Percentiles rank a stretch among this genome's conserved stretches.
Conservation (phyloP, 1,284 basidiomycete genomes). For the Cutaneotrichosporon sp. region DNA sequence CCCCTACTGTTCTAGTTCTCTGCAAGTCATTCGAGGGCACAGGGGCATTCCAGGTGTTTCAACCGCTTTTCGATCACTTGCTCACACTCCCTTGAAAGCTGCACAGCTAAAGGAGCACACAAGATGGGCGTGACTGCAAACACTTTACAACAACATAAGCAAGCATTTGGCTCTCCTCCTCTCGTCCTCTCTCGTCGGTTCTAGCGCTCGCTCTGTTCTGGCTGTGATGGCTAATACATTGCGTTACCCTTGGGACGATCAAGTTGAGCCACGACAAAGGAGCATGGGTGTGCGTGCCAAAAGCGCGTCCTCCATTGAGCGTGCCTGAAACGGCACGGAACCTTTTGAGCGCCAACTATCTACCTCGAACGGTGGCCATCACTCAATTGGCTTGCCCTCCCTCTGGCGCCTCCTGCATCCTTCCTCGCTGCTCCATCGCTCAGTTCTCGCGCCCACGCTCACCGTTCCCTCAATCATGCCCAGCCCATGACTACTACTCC, state of each 20-base stretch:
- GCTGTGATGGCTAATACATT: not conserved
- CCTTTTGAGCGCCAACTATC: not conserved
- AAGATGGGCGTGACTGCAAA: not conserved
- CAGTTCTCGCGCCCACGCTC: not conserved
- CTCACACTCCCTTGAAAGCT: not conserved
- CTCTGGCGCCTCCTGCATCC: not conserved
- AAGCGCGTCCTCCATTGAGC: not conserved
- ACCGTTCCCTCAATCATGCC: not conserved
- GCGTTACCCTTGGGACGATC: not conserved
- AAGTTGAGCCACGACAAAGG: not conserved
- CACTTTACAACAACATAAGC: not conserved
- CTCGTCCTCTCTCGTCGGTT: not conserved
- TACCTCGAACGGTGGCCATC: not conserved
- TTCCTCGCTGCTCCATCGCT: not conserved
- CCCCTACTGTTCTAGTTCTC: no score
- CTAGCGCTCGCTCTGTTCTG: not conserved
- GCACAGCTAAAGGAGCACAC: not conserved
- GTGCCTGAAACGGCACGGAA: not conserved
- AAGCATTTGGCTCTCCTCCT: not conserved
- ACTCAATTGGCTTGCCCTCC: not conserved
- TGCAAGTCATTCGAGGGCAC: no score
- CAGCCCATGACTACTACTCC: conserved; percentile 5
- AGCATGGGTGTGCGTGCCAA: not conserved
- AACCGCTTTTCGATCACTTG: not conserved
- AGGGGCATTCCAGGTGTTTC: not conserved